Percentiles rank a stretch among this genome's conserved stretches.
phyloP scores from a whole-genome alignment of 805 yeast species.

The Starmerella geochares region DNA sequence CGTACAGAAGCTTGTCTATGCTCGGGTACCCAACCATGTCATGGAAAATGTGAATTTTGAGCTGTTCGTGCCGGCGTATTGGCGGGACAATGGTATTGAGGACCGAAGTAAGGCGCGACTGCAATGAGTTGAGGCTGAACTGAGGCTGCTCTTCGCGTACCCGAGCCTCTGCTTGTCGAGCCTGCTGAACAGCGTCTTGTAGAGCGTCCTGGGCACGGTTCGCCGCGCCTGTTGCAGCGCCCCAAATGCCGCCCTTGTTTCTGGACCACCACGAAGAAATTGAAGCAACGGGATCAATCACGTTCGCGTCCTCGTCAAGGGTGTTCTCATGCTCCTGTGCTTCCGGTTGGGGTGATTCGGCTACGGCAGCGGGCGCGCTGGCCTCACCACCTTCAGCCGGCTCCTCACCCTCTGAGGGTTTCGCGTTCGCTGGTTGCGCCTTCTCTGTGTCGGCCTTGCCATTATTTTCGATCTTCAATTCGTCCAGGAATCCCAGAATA shows the following conservation, averaged over 20 bases:
- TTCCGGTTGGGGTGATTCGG: too few species aligned
- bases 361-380: constrained; percentile 1
- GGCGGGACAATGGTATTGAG: constrained; percentile 39
- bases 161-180: constrained; percentile 33
- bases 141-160: constrained; percentile 32
- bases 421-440: background rate
- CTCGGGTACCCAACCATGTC: constrained; percentile 39
- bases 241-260: constrained; percentile 35
- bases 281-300: constrained; percentile 30
- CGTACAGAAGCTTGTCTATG: constrained; percentile 41
- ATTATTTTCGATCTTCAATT: constrained; percentile 24
- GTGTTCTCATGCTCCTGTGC: background rate
- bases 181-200: constrained; percentile 32
- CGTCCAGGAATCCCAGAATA: constrained; percentile 36
- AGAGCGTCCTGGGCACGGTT: constrained; percentile 17
- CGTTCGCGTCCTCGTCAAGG: background rate
- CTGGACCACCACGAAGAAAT: constrained; percentile 33
- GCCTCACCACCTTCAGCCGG: too few species aligned
- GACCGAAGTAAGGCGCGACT: constrained; percentile 33
- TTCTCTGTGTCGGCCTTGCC: background rate
- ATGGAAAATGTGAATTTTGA: constrained; percentile 37
- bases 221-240: constrained; percentile 30
- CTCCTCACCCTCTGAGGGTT: too few species aligned
- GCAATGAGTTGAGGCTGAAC: constrained; percentile 25
- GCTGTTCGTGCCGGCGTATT: constrained; percentile 37